These are phyloP conservation scores for Stipa capillata DNA, from an alignment of 176 grass and related monocot species.

Conservation along the genomic window DNA sequence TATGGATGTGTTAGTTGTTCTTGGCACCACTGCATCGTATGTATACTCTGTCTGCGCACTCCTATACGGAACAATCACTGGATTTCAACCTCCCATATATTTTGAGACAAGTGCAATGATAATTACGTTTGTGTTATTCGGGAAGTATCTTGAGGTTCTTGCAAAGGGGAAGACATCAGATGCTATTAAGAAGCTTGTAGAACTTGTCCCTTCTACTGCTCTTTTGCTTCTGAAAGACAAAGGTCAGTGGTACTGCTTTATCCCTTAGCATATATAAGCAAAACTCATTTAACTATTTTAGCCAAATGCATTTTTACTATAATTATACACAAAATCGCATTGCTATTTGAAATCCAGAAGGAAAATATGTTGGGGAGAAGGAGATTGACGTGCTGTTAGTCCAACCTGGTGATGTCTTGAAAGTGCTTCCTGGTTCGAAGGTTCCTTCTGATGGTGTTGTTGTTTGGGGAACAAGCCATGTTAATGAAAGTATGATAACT, in stretches of 20 bases:
- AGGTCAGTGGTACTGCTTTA: slow-evolving; percentile 37
- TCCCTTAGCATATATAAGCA: neutral
- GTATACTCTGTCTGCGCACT: slow-evolving; percentile 83
- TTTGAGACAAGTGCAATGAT: slow-evolving; percentile 99
- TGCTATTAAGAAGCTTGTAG: slow-evolving; percentile 97
- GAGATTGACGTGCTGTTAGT: slow-evolving; percentile 92
- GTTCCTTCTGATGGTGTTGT: slow-evolving; percentile 86
- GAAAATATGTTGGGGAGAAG: slow-evolving; percentile 56
- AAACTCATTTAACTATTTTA: neutral
- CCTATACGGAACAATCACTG: slow-evolving; percentile 64
- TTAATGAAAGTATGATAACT: slow-evolving; percentile 99
- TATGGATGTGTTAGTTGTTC: slow-evolving; percentile 95
- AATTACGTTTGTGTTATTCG: slow-evolving; percentile 94
- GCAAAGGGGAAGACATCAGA: slow-evolving; percentile 95
- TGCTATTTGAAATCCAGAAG: slow-evolving; percentile 43
- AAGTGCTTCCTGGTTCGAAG: slow-evolving; percentile 95
- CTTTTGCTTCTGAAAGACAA: slow-evolving; percentile 85
- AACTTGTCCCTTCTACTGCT: slow-evolving; percentile 89
- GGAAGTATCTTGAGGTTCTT: slow-evolving; percentile 97
- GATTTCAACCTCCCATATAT: slow-evolving; percentile 69
- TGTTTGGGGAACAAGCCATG: slow-evolving; percentile 83
- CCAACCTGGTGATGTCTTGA: slow-evolving; percentile 87
- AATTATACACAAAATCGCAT: slow-evolving; percentile 3
- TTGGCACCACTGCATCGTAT: slow-evolving; percentile 91
- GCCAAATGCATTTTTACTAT: neutral